A percentile compares a stretch with the other conserved stretches of the same genome.
Conservation (phyloP, 2,329 filamentous ascomycete species). For the Phialemoniopsis sp. region DNA sequence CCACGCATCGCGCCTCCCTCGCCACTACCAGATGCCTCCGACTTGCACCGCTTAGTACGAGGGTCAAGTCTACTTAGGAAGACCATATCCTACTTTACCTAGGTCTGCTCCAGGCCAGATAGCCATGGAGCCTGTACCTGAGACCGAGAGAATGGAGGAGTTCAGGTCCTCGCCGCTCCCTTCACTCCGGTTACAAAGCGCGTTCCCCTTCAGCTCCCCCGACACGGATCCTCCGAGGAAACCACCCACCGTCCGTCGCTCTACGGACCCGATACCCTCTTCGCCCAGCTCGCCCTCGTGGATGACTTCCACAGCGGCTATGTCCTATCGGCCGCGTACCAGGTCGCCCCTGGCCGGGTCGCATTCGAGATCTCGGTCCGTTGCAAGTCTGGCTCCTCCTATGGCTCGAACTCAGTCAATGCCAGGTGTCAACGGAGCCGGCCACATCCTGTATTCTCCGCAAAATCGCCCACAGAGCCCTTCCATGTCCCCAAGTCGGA, state of each 20-base stretch:
- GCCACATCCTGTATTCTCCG: conserved; percentile 52
- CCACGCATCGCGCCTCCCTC: too few species aligned
- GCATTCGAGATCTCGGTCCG: conserved; percentile 55
- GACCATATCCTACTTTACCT: too few species aligned
- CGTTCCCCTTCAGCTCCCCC: conserved; percentile 15
- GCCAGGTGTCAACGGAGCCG: conserved; percentile 57
- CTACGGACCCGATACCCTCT: conserved; percentile 51
- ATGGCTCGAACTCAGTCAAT: conserved; percentile 63
- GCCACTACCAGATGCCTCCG: too few species aligned
- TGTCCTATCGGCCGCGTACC: conserved; percentile 59
- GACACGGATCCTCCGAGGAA: conserved; percentile 43
- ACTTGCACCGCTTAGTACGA: too few species aligned
- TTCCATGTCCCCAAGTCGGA: conserved; percentile 46
- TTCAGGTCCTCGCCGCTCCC: conserved; percentile 57
- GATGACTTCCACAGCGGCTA: conserved; percentile 37
- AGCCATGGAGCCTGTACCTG: conserved; percentile 65
- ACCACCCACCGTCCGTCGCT: conserved; percentile 50
- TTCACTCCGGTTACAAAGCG: conserved; percentile 42
- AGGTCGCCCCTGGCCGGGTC: conserved; percentile 55
- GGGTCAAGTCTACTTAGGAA: too few species aligned
- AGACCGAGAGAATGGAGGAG: conserved; percentile 65
- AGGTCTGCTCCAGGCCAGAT: too few species aligned
- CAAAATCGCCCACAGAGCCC: conserved; percentile 51
- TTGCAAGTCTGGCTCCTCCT: conserved; percentile 46
- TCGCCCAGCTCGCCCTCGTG: conserved; percentile 48